Evolutionary conservation across 2,329 filamentous ascomycete species (phyloP), one percentile per base, ranked within the genome.

Genomic region (Penicillium sp.): DNA sequence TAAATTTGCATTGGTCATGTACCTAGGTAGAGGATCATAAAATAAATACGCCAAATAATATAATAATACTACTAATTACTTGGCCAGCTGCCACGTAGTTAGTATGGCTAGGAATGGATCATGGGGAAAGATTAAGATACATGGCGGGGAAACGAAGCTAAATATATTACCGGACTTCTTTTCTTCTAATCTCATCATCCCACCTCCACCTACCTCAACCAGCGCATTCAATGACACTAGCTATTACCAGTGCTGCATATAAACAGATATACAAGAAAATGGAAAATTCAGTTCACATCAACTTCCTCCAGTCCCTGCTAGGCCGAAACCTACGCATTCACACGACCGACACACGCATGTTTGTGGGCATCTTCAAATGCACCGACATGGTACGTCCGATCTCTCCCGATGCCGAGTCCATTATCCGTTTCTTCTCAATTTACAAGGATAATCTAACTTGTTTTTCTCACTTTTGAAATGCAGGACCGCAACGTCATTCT

Each of bases 401-500:
- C 24, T 3, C n/a, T 18, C 8, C 46, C n/a, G 24, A 18, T 20
- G 20, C 46, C 28, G 21, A 24, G 12, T 35, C 20, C 18, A 21
- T 5, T 33, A 2, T 24, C 1, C 14, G 21, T 4, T 35, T 51
- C 18, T 11, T 20, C 45, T 16, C 11, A 6, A 24, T 47, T 24
- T 16, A 5, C 14, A 5, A 47, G n/a, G 18, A 42, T 4, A 38
- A 26, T 43, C n/a, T 45, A 28, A 51, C 38, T 52, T 18, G 5
- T 46, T 47, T 28, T 20, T 23, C 21, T 28, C 18, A 14, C n/a
- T 28, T 38, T n/a, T 24, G 9, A 24, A 24, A 38, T 35, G 28
- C 64, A 96, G 91, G 89, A 96, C 60, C 84, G 83, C 65, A 97
- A 99, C 67, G 82, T 97, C 62, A 90, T 99, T 52, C 84, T 99